phyloP scores from a whole-genome alignment of 257 asterid species.

The Handroanthus guayacan region DNA sequence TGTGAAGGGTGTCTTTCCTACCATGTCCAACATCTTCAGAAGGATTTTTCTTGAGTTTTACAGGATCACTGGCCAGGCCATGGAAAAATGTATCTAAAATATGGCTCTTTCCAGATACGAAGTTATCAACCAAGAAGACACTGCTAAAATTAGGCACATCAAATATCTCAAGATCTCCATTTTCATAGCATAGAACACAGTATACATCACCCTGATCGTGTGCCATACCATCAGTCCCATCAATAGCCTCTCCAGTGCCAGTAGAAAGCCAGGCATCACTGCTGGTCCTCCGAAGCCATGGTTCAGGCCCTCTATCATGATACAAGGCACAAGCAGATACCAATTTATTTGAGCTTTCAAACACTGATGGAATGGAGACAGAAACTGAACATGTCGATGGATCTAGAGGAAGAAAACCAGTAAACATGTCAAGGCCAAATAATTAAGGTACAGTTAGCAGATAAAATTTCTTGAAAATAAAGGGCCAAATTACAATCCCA shows the following conservation, averaged over 20 bases:
- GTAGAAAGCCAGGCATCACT: constrained; percentile 99
- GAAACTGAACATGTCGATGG: constrained; percentile 88
- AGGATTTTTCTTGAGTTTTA: constrained; percentile 42
- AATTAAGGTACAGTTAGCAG: constrained; percentile 7
- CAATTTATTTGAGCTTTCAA: constrained; percentile 65
- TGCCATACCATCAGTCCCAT: constrained; percentile 81
- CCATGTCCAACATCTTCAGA: constrained; percentile 65
- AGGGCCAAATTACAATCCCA: constrained; percentile 25
- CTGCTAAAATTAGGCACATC: constrained; percentile 87
- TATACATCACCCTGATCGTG: constrained; percentile 95
- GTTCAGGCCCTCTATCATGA: constrained; percentile 92
- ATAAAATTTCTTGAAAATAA: constrained; percentile 20
- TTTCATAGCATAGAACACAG: constrained; percentile 80
- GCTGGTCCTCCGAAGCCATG: constrained; percentile 96
- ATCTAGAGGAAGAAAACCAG: constrained; percentile 58
- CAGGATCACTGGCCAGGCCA: constrained; percentile 49
- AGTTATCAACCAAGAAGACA: constrained; percentile 77
- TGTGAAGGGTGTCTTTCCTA: constrained; percentile 67
- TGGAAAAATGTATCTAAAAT: constrained; percentile 68
- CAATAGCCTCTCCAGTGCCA: constrained; percentile 88
- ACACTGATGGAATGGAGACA: constrained; percentile 64
- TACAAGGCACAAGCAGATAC: constrained; percentile 90
- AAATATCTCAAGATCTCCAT: constrained; percentile 83
- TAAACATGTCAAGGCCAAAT: constrained; percentile 29
- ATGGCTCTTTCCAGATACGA: constrained; percentile 77